Percentiles rank a stretch among this genome's conserved stretches.
Conservation (phyloP, 2,329 filamentous ascomycete genomes). For the Claviceps purpurea region DNA sequence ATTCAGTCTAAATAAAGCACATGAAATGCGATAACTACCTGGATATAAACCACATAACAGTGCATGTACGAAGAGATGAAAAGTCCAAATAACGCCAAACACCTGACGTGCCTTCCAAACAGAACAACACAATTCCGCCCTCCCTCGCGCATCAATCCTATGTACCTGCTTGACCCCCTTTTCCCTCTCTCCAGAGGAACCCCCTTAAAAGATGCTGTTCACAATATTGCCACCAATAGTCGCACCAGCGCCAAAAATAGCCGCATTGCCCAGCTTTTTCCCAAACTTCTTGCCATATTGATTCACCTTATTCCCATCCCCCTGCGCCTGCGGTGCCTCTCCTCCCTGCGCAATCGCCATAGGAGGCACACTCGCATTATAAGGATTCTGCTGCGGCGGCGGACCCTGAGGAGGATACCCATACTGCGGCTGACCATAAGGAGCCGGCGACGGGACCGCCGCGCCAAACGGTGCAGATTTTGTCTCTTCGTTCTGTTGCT, state of each 20-base stretch:
- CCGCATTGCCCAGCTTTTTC: constrained; percentile 71
- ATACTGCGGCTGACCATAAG: constrained; percentile 23
- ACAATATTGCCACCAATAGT: constrained; percentile 84
- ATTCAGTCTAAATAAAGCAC: neutral
- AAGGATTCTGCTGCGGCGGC: constrained; percentile 42
- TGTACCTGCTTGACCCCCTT: neutral
- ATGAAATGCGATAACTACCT: neutral
- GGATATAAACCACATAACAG: too few species aligned
- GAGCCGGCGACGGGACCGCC: constrained; percentile 14
- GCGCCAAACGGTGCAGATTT: constrained; percentile 23
- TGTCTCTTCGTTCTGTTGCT: constrained; percentile 46
- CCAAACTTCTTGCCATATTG: constrained; percentile 88
- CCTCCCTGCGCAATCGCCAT: constrained; percentile 55
- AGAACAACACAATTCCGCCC: neutral
- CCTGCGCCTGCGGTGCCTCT: constrained; percentile 21
- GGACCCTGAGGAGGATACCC: constrained; percentile 21
- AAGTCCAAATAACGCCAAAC: neutral
- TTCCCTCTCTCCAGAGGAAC: neutral
- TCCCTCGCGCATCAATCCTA: neutral
- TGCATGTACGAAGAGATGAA: neutral
- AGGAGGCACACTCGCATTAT: constrained; percentile 58
- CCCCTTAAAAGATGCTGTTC: constrained; percentile 69
- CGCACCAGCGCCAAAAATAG: constrained; percentile 86
- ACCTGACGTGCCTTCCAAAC: neutral
- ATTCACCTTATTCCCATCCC: constrained; percentile 46